Evolutionary conservation across 495 filamentous ascomycete species (phyloP).

Genomic region (Lophium mytilinum): DNA sequence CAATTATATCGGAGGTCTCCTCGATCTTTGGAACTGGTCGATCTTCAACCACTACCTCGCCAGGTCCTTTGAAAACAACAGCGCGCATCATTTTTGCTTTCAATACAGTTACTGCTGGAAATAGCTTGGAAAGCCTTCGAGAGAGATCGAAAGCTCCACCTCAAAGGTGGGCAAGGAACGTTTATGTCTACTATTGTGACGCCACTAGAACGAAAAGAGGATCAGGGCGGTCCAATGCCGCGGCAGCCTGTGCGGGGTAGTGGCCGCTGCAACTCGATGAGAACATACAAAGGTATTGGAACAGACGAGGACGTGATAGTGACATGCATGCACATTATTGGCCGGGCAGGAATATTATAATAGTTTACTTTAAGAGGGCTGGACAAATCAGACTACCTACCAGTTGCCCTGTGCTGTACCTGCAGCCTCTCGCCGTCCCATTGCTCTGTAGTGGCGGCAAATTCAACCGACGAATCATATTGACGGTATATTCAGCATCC

Average conservation of each 20-base stretch:
- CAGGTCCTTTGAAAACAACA: conserved; percentile 59
- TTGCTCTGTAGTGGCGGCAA: not conserved
- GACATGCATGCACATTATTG: too few species aligned
- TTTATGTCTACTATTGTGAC: too few species aligned
- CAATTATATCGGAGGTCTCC: conserved; percentile 66
- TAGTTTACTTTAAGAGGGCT: not conserved
- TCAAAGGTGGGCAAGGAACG: too few species aligned
- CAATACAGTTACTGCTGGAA: conserved; percentile 29
- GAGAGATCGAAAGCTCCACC: conserved; percentile 4
- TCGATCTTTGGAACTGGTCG: conserved; percentile 59
- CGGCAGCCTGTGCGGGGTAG: too few species aligned
- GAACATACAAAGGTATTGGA: too few species aligned
- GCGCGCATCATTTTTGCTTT: conserved; percentile 52
- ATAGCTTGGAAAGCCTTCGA: not conserved
- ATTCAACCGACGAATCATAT: too few species aligned
- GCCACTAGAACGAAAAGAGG: too few species aligned
- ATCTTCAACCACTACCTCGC: conserved; percentile 55
- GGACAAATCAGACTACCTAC: conserved; percentile 1
- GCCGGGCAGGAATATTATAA: not conserved
- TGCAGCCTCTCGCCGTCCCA: not conserved
- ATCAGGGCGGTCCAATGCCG: too few species aligned
- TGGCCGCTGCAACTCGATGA: too few species aligned
- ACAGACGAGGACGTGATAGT: too few species aligned
- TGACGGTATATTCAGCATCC: too few species aligned
- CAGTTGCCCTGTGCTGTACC: not conserved